A percentile compares a stretch with the other conserved stretches of the same genome.
phyloP scores from a whole-genome alignment of 495 filamentous ascomycete genomes.

The Sordaria brevicollis region DNA sequence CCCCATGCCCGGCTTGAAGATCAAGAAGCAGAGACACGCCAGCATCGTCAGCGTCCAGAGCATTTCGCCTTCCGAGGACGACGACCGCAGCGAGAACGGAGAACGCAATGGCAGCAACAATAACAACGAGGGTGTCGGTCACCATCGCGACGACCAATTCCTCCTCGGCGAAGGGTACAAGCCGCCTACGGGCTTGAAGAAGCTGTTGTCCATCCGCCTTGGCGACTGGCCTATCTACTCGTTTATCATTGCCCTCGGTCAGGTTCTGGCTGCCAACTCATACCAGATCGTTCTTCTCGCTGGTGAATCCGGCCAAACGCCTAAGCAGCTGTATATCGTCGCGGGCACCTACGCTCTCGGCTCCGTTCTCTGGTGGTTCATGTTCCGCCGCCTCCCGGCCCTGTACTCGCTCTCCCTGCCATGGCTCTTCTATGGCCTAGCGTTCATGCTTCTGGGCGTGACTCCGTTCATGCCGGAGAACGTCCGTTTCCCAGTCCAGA shows the following conservation, averaged over 20 bases:
- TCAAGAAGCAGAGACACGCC: constrained; percentile 14
- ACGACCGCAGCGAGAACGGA: constrained; percentile 1
- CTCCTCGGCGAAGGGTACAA: constrained; percentile 55
- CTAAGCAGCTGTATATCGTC: constrained; percentile 49
- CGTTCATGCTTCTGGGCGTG: constrained; percentile 52
- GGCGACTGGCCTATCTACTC: constrained; percentile 66
- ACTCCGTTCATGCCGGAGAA: constrained; percentile 39
- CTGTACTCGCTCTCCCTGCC: constrained; percentile 36
- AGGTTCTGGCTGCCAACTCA: constrained; percentile 57
- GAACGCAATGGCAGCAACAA: constrained; percentile 36
- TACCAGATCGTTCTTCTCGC: constrained; percentile 59
- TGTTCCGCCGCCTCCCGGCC: constrained; percentile 12
- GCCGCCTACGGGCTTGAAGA: constrained; percentile 52
- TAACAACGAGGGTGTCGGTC: constrained; percentile 12
- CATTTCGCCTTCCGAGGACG: constrained; percentile 14
- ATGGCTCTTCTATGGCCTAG: constrained; percentile 50
- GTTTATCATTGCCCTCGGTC: constrained; percentile 56
- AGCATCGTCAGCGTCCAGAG: constrained; percentile 23
- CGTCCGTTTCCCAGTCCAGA: constrained; percentile 43
- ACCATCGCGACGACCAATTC: constrained; percentile 37
- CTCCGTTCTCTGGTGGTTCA: constrained; percentile 42
- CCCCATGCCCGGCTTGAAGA: constrained; percentile 4
- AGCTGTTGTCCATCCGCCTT: constrained; percentile 20
- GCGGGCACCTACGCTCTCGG: constrained; percentile 48
- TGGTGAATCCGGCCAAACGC: constrained; percentile 48